Base-by-base conservation (phyloP, 129 eudicot species). In the Chrysanthemum makinoi region DNA sequence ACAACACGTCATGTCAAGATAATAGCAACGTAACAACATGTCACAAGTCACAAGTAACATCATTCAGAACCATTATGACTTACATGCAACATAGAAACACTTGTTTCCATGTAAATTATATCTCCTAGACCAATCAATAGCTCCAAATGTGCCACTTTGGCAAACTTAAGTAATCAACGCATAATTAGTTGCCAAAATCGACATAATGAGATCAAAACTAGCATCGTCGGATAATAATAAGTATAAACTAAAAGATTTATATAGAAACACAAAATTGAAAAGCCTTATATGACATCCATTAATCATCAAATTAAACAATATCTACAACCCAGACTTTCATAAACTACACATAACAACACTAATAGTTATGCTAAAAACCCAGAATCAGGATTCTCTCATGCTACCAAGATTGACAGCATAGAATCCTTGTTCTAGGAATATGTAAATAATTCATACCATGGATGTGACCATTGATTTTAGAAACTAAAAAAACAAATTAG, bases 1-100 rank as follows among this genome's bases (percentile, higher is more conserved):
- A 4, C 39, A 62, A 62, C 52, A 60, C 18, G 6, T 17, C 62
- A 48, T 73, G 35, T 51, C 17, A 50, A 62, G 50, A 62, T 50
- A 62, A 39, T 64, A 49, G 51, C 15, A 62, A 16, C 22, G 6
- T 24, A 30, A 16, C 15, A 48, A n/a, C 12, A 10, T 10, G 68
- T 58, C 51, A 48, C 59, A 35, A n/a, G n/a, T n/a, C n/a, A n/a
- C n/a, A n/a, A n/a, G n/a, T n/a, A 35, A 35, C 43, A 8, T 6
- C 8, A 35, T 35, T 35, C 43, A 35, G 8, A 35, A 35, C 43
- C 43, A 4, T 5, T 35, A 6, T 5, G 43, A 35, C 8, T 35
- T 35, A 35, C 43, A 35, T 35, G 43, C 43, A 35, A 35, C 43
- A 35, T 35, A 4, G 24, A 35, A 35, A 35, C 43, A 35, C 43